phyloP scores from a whole-genome alignment of 192 early-diverging fungal species.

The Backusella luteola region DNA sequence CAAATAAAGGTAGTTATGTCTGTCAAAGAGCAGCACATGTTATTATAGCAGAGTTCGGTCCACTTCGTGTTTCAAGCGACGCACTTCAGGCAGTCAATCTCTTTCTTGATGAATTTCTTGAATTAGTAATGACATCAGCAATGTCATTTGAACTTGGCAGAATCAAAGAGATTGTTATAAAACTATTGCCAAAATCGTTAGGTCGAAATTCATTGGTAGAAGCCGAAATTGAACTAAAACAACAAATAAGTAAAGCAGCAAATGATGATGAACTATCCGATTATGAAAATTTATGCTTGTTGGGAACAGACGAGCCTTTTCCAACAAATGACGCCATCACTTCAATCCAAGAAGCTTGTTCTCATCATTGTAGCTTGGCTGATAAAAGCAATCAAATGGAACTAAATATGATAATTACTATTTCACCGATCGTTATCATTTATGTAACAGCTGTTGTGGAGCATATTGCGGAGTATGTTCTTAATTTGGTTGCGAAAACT shows the following conservation, averaged over 20 bases:
- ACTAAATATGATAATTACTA: not conserved
- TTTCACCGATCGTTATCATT: conserved; percentile 45
- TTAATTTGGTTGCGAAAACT: conserved; percentile 48
- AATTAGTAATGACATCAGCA: conserved; percentile 46
- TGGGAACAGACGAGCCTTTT: conserved; percentile 19
- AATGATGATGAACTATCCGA: conserved; percentile 22
- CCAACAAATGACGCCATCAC: conserved; percentile 37
- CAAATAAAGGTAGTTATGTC: conserved; percentile 36
- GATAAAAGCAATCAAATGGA: conserved; percentile 22
- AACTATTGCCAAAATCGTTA: conserved; percentile 45
- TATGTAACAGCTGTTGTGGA: conserved; percentile 58
- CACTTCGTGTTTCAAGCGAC: conserved; percentile 54
- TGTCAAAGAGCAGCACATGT: conserved; percentile 58
- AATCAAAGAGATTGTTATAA: conserved; percentile 47
- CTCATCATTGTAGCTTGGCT: conserved; percentile 48
- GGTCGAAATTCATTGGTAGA: conserved; percentile 60
- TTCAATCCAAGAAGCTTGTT: conserved; percentile 47
- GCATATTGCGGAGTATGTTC: conserved; percentile 55
- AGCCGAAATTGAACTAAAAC: conserved; percentile 58
- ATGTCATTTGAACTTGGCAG: conserved; percentile 46
- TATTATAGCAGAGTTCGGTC: conserved; percentile 53
- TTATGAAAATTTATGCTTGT: conserved; percentile 32
- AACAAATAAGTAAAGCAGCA: conserved; percentile 37
- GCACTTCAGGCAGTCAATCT: conserved; percentile 52
- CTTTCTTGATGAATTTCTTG: conserved; percentile 56